Evolutionary conservation across 1,139 yeast genomes (phyloP).

Genomic region (Magnusiomyces paraingens): DNA sequence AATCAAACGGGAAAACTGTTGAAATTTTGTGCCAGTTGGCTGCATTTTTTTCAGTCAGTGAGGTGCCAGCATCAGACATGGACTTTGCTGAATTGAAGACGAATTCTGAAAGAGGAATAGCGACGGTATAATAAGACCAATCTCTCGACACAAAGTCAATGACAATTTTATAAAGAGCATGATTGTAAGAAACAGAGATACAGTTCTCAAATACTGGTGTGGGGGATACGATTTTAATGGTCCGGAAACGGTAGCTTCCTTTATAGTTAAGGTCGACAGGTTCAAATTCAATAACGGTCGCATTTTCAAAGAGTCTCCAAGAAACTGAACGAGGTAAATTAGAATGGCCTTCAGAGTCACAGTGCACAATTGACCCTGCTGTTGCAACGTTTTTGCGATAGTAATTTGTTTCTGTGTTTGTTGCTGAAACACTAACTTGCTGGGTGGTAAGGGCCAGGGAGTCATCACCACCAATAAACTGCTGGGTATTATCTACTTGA

Average conservation of each 20-base stretch:
- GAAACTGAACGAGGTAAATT: slow-evolving; percentile 17
- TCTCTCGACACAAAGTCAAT: slow-evolving; percentile 25
- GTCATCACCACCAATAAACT: not conserved
- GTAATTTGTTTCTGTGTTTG: slow-evolving; percentile 19
- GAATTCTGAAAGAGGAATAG: slow-evolving; percentile 17
- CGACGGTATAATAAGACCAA: slow-evolving; percentile 26
- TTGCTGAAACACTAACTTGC: not conserved
- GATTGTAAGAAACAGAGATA: slow-evolving; percentile 21
- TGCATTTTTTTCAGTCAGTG: slow-evolving; percentile 19
- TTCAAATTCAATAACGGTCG: slow-evolving; percentile 22
- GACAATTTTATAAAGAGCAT: slow-evolving; percentile 18
- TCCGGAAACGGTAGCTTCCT: slow-evolving; percentile 14
- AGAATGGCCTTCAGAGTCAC: slow-evolving; percentile 8
- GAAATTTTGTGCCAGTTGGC: slow-evolving; percentile 27
- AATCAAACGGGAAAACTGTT: slow-evolving; percentile 64
- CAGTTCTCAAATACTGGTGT: slow-evolving; percentile 22
- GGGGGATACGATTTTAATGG: slow-evolving; percentile 22
- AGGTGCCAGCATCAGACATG: slow-evolving; percentile 9
- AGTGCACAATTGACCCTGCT: slow-evolving; percentile 18
- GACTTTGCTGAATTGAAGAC: slow-evolving; percentile 2
- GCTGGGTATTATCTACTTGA: not conserved
- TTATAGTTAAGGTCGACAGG: slow-evolving; percentile 20
- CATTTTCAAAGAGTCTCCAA: slow-evolving; percentile 22
- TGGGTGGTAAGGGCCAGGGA: not conserved
- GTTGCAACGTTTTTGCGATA: slow-evolving; percentile 25